Evolutionary conservation across 352 stramenopile species (phyloP).

Genomic region (Globisporangium echinulatum): DNA sequence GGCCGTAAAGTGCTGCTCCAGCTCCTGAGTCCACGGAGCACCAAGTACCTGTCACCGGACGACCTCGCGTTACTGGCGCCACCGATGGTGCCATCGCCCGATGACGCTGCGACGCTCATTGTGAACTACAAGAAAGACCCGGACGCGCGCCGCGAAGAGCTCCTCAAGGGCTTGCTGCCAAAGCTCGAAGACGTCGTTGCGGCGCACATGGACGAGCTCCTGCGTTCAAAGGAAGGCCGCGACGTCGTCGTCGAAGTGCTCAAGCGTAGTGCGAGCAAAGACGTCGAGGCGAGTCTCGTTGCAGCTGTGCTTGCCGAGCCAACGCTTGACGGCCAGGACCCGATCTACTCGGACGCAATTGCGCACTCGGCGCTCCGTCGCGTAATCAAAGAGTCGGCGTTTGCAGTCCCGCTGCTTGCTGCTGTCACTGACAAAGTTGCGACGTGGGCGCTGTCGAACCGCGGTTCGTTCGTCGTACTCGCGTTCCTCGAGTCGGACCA

Average conservation of each 20-base stretch:
- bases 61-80: slow-evolving; percentile 67
- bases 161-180: slow-evolving; percentile 68
- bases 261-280: slow-evolving; percentile 46
- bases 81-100: slow-evolving; percentile 61
- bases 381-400: slow-evolving; percentile 68
- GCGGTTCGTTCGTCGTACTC: slow-evolving; percentile 79
- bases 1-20: slow-evolving; percentile 79
- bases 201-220: slow-evolving; percentile 47
- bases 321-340: slow-evolving; percentile 29
- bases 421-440: slow-evolving; percentile 39
- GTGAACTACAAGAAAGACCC: slow-evolving; percentile 90
- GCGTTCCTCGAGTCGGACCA: slow-evolving; percentile 71
- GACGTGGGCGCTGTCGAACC: slow-evolving; percentile 62
- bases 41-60: slow-evolving; percentile 77
- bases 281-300: slow-evolving; percentile 42
- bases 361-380: slow-evolving; percentile 68
- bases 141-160: slow-evolving; percentile 59
- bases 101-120: slow-evolving; percentile 47
- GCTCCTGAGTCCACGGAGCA: slow-evolving; percentile 71
- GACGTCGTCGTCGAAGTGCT: slow-evolving; percentile 79
- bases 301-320: slow-evolving; percentile 36
- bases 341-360: slow-evolving; percentile 66
- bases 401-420: slow-evolving; percentile 45
- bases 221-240: slow-evolving; percentile 77
- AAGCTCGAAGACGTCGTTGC: slow-evolving; percentile 79